These are phyloP conservation scores for Penicillium roqueforti DNA, from an alignment of 495 filamentous ascomycete genomes.

Conservation along the genomic window DNA sequence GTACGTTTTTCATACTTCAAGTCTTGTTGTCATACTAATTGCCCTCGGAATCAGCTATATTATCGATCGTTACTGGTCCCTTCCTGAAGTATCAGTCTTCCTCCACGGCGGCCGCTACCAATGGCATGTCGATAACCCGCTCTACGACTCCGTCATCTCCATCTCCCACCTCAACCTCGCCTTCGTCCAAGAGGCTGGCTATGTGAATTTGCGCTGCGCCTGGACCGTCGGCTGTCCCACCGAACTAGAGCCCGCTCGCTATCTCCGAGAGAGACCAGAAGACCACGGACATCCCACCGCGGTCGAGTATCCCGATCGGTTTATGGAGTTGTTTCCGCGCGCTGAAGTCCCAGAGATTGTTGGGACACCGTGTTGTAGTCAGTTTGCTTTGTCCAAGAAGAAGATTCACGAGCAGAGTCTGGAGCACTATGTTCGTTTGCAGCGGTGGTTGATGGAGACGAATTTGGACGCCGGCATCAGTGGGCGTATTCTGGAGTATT, in stretches of 20 bases:
- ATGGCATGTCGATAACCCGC: conserved; percentile 54
- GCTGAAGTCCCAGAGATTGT: conserved; percentile 27
- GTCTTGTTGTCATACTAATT: not conserved
- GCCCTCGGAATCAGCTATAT: conserved; percentile 28
- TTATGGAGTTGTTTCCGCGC: conserved; percentile 40
- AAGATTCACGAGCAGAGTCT: conserved; percentile 40
- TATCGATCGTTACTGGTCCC: conserved; percentile 43
- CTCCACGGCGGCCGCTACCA: conserved; percentile 40
- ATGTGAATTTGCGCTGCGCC: conserved; percentile 47
- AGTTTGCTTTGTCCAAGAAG: conserved; percentile 60
- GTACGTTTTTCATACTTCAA: conserved; percentile 21
- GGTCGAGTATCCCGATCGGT: conserved; percentile 24
- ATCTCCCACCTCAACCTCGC: conserved; percentile 22
- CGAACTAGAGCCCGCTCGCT: conserved; percentile 27
- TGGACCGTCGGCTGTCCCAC: conserved; percentile 42
- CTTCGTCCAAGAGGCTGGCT: conserved; percentile 35
- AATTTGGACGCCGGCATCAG: conserved; percentile 47
- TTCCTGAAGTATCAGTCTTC: conserved; percentile 44
- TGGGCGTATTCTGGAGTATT: conserved; percentile 64
- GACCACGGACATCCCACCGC: conserved; percentile 19
- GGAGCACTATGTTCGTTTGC: conserved; percentile 49
- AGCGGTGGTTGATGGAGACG: conserved; percentile 59
- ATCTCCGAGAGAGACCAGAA: conserved; percentile 21
- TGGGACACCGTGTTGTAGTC: conserved; percentile 57
- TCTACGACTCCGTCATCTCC: conserved; percentile 38